phyloP scores from a whole-genome alignment of 108 stramenopile species.

The Nitzschia sp. region DNA sequence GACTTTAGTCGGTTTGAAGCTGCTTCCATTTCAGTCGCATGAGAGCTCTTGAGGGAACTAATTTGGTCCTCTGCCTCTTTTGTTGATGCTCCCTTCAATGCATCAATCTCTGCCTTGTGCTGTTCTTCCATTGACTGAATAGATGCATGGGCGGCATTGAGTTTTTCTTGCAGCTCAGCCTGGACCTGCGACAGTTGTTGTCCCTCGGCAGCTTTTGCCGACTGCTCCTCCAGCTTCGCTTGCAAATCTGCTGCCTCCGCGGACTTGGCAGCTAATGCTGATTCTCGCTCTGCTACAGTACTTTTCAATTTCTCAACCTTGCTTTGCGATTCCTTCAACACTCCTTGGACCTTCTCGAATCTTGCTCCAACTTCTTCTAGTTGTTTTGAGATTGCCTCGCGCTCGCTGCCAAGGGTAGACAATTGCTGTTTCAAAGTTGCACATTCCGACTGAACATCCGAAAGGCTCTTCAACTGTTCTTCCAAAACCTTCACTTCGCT shows the following conservation, averaged over 20 bases:
- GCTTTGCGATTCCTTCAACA: not conserved
- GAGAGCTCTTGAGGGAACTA: conserved; percentile 9
- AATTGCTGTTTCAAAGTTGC: not conserved
- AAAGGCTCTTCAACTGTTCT: conserved; percentile 10
- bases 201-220: not conserved
- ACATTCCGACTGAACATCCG: conserved; percentile 7
- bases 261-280: not conserved
- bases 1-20: not conserved
- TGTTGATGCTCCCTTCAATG: not conserved
- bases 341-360: not conserved
- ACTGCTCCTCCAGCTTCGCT: not conserved
- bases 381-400: not conserved
- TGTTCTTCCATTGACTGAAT: conserved; percentile 9
- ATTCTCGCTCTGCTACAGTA: conserved; percentile 1
- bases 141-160: not conserved
- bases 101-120: not conserved
- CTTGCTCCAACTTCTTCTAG: not conserved
- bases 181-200: not conserved
- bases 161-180: conserved; percentile 11
- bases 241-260: conserved; percentile 6
- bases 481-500: conserved; percentile 28
- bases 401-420: not conserved
- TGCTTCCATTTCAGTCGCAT: conserved; percentile 4
- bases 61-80: conserved; percentile 9
- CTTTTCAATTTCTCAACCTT: not conserved